Evolutionary conservation across 768 basidiomycete species (phyloP), one percentile per base, ranked within the genome.

Genomic region (Boletus pseudopeckii): DNA sequence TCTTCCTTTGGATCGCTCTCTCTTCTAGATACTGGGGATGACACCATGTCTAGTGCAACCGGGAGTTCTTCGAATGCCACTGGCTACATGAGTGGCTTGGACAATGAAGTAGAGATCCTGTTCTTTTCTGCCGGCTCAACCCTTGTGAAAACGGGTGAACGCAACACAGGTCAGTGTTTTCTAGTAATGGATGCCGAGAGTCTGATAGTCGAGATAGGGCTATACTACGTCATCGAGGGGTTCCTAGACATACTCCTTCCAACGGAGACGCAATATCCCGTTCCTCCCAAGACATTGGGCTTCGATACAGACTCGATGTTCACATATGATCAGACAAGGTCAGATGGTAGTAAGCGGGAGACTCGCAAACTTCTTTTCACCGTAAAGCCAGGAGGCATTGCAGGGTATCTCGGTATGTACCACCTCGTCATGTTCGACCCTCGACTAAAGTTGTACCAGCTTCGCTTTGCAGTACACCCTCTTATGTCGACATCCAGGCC

Each of bases 311-410:
- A 77, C 22, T 69, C 75, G 30, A 67, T 69, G 66, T 61, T 69
- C 20, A 65, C 73, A 37, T 59, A 71, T n/a, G 68, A 72, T 43
- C 53, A 68, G 36, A 38, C 46, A 18, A 71, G 66, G 49, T 59
- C 62, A 39, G 72, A 71, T 32, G 39, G 38, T 9, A 38, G 68
- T 46, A 73, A 67, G 51, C 63, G 68, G 6, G 72, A 75, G 33
- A 67, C 63, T 45, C 79, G 79, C 58, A 92, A 88, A 64, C 78
- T 88, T 10, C 78, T 99, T 22, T 99, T 97, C 70, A 95, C 92
- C 2, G 92, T 96, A 22, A 97, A 96, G 64, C 91, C 95, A 14
- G 97, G 97, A 52, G 97, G 97, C 0, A 97, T 99, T 56, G 97
- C 96, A 10, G 97, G 97, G 1, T 98, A 98, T 71, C 78, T 99